Percentiles rank a stretch among this genome's conserved stretches.
These are phyloP conservation scores for Blastosporella zonata DNA, from an alignment of 1,284 basidiomycete genomes.

Conservation along the genomic window DNA sequence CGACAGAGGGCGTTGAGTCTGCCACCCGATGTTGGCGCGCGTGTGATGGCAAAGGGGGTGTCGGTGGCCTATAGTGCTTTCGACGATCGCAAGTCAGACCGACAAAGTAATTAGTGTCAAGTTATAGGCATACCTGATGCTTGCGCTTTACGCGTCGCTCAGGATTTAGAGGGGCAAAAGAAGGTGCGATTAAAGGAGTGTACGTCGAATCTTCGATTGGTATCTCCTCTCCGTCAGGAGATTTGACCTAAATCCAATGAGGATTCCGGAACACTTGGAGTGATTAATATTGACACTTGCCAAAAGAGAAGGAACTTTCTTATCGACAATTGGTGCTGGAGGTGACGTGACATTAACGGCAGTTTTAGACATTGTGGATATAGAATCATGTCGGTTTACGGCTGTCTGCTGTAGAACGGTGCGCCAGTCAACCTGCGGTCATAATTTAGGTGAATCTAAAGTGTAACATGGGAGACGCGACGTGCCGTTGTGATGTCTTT, in stretches of 20 bases:
- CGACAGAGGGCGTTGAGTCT: conserved; percentile 10
- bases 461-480: not conserved
- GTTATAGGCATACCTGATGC: conserved; percentile 30
- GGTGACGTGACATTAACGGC: not conserved
- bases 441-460: conserved; percentile 2
- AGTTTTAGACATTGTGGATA: conserved; percentile 6
- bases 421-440: conserved; percentile 54
- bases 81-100: not conserved
- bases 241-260: conserved; percentile 11
- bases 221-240: conserved; percentile 10
- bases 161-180: conserved; percentile 7
- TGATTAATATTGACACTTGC: not conserved
- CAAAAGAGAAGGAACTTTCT: conserved; percentile 9
- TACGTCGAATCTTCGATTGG: conserved; percentile 7
- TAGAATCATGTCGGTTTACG: conserved; percentile 26
- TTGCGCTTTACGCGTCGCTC: conserved; percentile 23
- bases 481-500: not conserved
- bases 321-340: not conserved
- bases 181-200: conserved; percentile 7
- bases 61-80: conserved; percentile 54
- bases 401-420: conserved; percentile 35
- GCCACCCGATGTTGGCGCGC: conserved; percentile 32
- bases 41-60: conserved; percentile 45
- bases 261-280: not conserved
- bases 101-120: not conserved